These are phyloP conservation scores for Westerdykella sp. DNA, from an alignment of 2,329 filamentous ascomycete genomes.

Conservation along the genomic window DNA sequence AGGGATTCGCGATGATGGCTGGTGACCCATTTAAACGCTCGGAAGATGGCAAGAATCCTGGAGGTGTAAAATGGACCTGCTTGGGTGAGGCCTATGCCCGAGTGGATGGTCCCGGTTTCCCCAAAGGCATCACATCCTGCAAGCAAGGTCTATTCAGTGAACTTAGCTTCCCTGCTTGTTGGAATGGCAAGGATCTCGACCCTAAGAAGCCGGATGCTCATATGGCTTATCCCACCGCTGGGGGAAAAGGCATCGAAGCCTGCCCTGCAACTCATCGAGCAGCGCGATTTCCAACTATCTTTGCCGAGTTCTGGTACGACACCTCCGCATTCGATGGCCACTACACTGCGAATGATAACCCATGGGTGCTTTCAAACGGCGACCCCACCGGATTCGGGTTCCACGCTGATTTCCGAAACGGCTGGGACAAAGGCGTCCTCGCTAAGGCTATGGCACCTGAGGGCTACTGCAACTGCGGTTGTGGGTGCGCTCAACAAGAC, in stretches of 20 bases:
- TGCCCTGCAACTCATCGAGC: constrained; percentile 28
- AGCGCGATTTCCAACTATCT: constrained; percentile 34
- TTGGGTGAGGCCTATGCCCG: constrained; percentile 16
- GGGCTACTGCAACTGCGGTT: constrained; percentile 35
- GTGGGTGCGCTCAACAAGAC: constrained; percentile 30
- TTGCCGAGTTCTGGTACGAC: constrained; percentile 39
- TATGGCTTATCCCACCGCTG: constrained; percentile 37
- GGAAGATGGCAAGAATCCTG: constrained; percentile 22
- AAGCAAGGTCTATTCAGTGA: constrained; percentile 30
- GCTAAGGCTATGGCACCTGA: constrained; percentile 28
- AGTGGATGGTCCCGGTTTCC: constrained; percentile 30
- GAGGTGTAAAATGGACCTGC: constrained; percentile 31
- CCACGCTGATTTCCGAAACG: constrained; percentile 34
- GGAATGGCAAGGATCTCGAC: constrained; percentile 32
- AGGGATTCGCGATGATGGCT: constrained; percentile 34
- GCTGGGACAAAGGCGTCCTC: constrained; percentile 34
- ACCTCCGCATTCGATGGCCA: constrained; percentile 28
- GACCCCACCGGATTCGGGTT: constrained; percentile 35
- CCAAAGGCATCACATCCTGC: constrained; percentile 34
- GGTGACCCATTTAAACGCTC: constrained; percentile 27
- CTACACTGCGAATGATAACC: constrained; percentile 24
- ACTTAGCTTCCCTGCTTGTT: constrained; percentile 35
- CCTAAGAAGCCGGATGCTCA: constrained; percentile 21
- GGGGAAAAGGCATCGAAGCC: constrained; percentile 26
- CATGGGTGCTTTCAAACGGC: constrained; percentile 34